phyloP scores from a whole-genome alignment of 257 asterid genomes.

The Thymus mandschuricus region DNA sequence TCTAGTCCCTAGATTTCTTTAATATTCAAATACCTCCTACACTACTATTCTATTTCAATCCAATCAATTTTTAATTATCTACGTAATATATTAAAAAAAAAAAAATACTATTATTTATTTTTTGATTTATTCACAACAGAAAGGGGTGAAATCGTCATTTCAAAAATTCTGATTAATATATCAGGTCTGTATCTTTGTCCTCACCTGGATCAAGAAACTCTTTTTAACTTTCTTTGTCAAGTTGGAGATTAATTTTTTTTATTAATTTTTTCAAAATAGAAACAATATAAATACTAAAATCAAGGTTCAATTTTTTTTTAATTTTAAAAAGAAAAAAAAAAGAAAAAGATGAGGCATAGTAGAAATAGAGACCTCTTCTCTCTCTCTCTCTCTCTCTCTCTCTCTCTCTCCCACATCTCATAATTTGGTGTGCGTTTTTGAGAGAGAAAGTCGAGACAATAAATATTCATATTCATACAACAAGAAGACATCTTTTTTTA shows the following conservation, averaged over 20 bases:
- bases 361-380: conserved; percentile 63
- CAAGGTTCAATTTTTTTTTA: not conserved
- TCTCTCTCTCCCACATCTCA: conserved; percentile 37
- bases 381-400: conserved; percentile 28
- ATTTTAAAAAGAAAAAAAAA: conserved; percentile 4
- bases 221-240: conserved; percentile 47
- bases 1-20: conserved; percentile 14
- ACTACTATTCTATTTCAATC: not conserved
- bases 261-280: not conserved
- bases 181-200: conserved; percentile 54
- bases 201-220: conserved; percentile 46
- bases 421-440: conserved; percentile 32
- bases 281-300: not conserved
- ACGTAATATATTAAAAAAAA: no score
- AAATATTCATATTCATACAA: conserved; percentile 41
- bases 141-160: conserved; percentile 46
- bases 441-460: conserved; percentile 22
- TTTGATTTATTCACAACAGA: conserved; percentile 1
- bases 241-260: conserved; percentile 35
- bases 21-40: conserved; percentile 16
- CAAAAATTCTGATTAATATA: conserved; percentile 33
- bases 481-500: conserved; percentile 35
- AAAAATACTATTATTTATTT: no score
- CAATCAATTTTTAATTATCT: no score
- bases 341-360: conserved; percentile 39